Conservation (phyloP, 805 yeast species). For the Candida ovalis region DNA sequence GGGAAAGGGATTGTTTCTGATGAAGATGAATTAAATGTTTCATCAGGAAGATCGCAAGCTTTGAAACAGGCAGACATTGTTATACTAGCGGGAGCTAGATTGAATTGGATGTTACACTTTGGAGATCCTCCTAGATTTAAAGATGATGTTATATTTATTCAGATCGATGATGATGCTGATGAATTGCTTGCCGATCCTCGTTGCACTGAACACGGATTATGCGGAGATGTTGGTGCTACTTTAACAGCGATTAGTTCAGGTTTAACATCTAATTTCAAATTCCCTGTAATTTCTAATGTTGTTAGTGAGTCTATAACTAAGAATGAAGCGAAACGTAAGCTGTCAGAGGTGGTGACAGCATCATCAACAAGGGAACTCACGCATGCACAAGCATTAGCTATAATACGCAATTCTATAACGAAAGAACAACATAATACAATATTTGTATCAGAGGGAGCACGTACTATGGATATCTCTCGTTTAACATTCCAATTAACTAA, state of each 20-base stretch:
- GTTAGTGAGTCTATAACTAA: slow-evolving; percentile 27
- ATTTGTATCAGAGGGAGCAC: slow-evolving; percentile 68
- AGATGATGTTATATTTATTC: slow-evolving; percentile 45
- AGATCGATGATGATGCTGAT: slow-evolving; percentile 51
- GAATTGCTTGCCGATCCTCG: slow-evolving; percentile 34
- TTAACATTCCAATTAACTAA: slow-evolving; percentile 50
- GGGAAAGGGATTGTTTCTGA: slow-evolving; percentile 70
- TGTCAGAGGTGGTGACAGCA: slow-evolving; percentile 28
- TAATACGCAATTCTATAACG: slow-evolving; percentile 38
- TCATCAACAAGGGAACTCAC: slow-evolving; percentile 28
- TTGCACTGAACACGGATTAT: slow-evolving; percentile 9
- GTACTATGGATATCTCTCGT: slow-evolving; percentile 71
- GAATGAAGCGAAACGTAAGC: slow-evolving; percentile 31
- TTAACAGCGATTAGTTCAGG: slow-evolving; percentile 31
- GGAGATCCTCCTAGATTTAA: slow-evolving; percentile 56
- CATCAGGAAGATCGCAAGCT: slow-evolving; percentile 64
- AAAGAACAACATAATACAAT: slow-evolving; percentile 30
- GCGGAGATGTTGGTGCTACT: slow-evolving; percentile 49
- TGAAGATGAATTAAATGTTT: slow-evolving; percentile 40
- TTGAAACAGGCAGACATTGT: slow-evolving; percentile 56
- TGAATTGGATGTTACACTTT: slow-evolving; percentile 72
- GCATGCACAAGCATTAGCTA: slow-evolving; percentile 53
- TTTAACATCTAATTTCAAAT: slow-evolving; percentile 16
- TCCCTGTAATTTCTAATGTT: slow-evolving; percentile 28
- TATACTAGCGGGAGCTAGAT: slow-evolving; percentile 58